Evolutionary conservation across 192 early-diverging fungal genomes (phyloP), one percentile per base, ranked within the genome.

Genomic region (Spizellomyces sp.): DNA sequence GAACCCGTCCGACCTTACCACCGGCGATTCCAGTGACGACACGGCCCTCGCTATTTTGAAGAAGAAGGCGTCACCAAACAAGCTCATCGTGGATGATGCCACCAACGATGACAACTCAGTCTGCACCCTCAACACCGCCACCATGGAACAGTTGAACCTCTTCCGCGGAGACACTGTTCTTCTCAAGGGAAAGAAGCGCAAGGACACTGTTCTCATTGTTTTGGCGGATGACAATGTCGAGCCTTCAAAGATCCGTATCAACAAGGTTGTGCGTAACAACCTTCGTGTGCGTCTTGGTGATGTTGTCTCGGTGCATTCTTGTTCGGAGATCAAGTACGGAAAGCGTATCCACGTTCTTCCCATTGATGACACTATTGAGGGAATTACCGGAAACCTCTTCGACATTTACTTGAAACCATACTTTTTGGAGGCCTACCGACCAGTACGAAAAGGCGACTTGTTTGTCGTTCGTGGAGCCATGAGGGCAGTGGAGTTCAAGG

Each of bases 401-500:
- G 97, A 99, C 71, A 90, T 94, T 58, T 98, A 93, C 80, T 83
- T 99, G 58, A 99, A 99, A 84, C 96, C 96, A 43, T 99, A 99
- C 84, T 99, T 99, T 78, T 70, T 95, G 79, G 95, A 99, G 78
- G 95, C 96, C 48, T 98, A 98, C 82, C 88, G 97, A 69, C 97
- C 97, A 56, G 93, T 99, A 44, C 83, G 93, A 68, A 95, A 94
- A 81, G 97, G 95, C 10, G 96, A 99, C 78, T 77, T 88, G 47
- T 99, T 99, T 84, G 74, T 96, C 65, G 95, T 98, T 44, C 87
- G 95, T 58, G 97, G 92, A 58, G 94, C 91, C 64, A 99, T 99
- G 97, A 83, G 97, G 56, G 93, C 93, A 41, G 96, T 99, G 12
- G 97, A 99, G 79, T 99, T 99, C 88, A 99, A 99, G 84, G 90